phyloP scores from a whole-genome alignment of 331 rosid genomes.

The Malus hybrid region DNA sequence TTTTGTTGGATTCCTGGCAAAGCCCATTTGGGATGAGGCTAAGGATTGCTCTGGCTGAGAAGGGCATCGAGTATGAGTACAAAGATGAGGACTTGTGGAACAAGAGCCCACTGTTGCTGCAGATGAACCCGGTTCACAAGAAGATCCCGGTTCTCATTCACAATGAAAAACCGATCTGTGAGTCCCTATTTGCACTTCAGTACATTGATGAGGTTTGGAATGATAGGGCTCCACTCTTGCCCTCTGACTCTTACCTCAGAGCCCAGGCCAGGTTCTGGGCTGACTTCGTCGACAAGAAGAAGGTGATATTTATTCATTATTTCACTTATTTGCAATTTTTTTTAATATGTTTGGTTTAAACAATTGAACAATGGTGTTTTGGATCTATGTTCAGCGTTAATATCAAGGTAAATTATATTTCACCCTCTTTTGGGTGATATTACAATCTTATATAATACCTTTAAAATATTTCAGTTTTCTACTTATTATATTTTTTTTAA shows the following conservation, averaged over 20 bases:
- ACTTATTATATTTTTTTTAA: too few species aligned
- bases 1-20: constrained; percentile 2
- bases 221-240: background rate
- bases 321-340: background rate
- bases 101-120: constrained; percentile 16
- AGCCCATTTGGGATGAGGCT: constrained; percentile 8
- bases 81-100: constrained; percentile 12
- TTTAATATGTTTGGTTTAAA: background rate
- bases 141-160: background rate
- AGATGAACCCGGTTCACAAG: constrained; percentile 14
- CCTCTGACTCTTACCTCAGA: constrained; percentile 12
- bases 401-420: too few species aligned
- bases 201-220: constrained; percentile 19
- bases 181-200: background rate
- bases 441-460: too few species aligned
- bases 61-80: constrained; percentile 1
- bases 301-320: background rate
- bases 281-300: constrained; percentile 12
- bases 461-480: too few species aligned
- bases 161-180: background rate
- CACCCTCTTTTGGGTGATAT: too few species aligned
- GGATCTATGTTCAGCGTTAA: background rate
- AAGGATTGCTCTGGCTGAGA: constrained; percentile 11
- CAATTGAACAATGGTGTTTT: background rate
- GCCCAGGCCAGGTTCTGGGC: constrained; percentile 24